Evolutionary conservation across 495 filamentous ascomycete genomes (phyloP).

Genomic region (Lophiostoma macrostomum): DNA sequence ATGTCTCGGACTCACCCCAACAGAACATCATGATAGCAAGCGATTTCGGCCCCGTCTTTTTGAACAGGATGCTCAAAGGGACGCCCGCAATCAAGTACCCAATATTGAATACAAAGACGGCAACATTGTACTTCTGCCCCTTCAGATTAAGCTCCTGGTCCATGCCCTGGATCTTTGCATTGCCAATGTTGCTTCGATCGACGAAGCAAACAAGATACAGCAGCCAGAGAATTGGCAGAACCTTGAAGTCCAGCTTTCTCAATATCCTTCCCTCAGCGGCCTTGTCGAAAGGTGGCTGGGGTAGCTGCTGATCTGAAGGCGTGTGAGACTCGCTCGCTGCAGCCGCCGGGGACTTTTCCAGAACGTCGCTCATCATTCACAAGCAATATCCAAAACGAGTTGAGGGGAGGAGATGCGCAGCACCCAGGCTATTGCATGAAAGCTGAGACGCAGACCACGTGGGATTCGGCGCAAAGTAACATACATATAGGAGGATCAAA

Average conservation of each 20-base stretch:
- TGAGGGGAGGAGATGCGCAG: background rate
- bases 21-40: slow-evolving; percentile 56
- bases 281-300: slow-evolving; percentile 15
- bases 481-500: no score
- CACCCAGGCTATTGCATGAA: background rate
- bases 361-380: background rate
- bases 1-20: slow-evolving; percentile 5
- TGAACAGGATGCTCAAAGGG: slow-evolving; percentile 66
- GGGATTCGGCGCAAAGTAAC: no score
- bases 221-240: slow-evolving; percentile 46
- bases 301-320: background rate
- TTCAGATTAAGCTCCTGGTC: slow-evolving; percentile 58
- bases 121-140: slow-evolving; percentile 64
- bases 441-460: no score
- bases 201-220: slow-evolving; percentile 49
- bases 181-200: slow-evolving; percentile 64
- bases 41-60: slow-evolving; percentile 62
- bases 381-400: background rate
- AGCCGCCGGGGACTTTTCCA: background rate
- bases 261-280: slow-evolving; percentile 31
- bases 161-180: slow-evolving; percentile 71
- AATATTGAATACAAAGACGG: slow-evolving; percentile 54
- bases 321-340: background rate
- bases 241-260: slow-evolving; percentile 32
- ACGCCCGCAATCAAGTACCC: slow-evolving; percentile 62